Base-by-base conservation (phyloP, 768 basidiomycete genomes). In the Fomitopsis serialis region DNA sequence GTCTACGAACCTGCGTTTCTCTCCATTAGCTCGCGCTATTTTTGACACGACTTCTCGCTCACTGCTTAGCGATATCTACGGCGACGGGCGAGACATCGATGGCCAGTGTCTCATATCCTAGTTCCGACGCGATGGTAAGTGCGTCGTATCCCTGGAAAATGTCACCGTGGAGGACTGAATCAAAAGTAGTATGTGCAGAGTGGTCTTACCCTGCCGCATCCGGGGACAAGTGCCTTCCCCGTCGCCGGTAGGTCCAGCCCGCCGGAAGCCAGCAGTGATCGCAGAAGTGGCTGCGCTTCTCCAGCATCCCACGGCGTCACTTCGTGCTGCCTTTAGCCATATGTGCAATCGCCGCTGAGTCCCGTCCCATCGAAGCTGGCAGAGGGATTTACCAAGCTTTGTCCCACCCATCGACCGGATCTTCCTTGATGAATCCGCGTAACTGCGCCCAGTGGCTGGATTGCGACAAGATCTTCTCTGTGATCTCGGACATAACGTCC, bases 301-400 rank as follows among this genome's bases (percentile, higher is more conserved):
- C 82, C 78, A 6, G 63, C 62, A 57, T 87, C 85, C 85, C 87
- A 89, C 1, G 87, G 86, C 0, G 82, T 85, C 1, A 80, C 51
- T 0, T 72, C 69, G 0, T 65, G 58, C 60, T 77, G 68, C 81
- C 82, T 51, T 5, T 29, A 40, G 13, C 37, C 15, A n/a, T 7
- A 24, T 15, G 34, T 25, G 23, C 24, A 42, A 1, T n/a, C 36
- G 27, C 11, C 23, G 13, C 3, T 35, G 2, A 23, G 37, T 40
- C 4, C 15, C 15, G 19, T 19, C 7, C 37, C 37, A 6, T 15
- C 15, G 7, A 40, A 8, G 37, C 6, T 40, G 4, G 15, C 19
- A 6, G 13, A 11, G 10, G 19, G 11, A 45, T 53, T 8, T 43
- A 59, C 62, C 62, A 63, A 9, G 60, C 62, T 32, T 56, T 55